These are phyloP conservation scores for Citrullus amarus DNA, from an alignment of 306 rosid genomes.

Conservation along the genomic window DNA sequence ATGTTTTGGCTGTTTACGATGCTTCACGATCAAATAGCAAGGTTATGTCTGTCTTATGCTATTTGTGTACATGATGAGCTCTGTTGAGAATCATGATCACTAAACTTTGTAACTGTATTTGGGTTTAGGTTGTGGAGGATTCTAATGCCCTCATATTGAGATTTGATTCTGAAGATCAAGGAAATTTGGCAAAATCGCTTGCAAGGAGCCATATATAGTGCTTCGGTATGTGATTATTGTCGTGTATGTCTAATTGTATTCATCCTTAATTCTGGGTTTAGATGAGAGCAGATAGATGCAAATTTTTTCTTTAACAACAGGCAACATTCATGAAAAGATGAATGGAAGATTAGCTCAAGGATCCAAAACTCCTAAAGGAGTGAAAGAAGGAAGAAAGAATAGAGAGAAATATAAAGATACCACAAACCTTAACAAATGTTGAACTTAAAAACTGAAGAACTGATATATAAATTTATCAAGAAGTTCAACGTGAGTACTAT, in stretches of 20 bases:
- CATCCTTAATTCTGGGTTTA: neutral
- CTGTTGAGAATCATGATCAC: neutral
- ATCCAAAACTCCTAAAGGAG: too few relatives aligned
- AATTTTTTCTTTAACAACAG: too few relatives aligned
- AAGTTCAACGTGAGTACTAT: too few relatives aligned
- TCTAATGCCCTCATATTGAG: conserved; percentile 61
- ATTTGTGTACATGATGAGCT: neutral
- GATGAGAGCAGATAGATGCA: neutral
- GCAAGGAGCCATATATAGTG: conserved; percentile 82
- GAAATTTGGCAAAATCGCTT: conserved; percentile 71
- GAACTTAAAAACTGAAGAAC: too few relatives aligned
- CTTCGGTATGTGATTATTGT: conserved; percentile 43
- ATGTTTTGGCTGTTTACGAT: conserved; percentile 64
- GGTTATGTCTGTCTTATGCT: conserved; percentile 29
- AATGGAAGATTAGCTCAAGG: too few relatives aligned
- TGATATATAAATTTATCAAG: too few relatives aligned
- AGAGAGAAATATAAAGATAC: too few relatives aligned
- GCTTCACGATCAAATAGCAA: conserved; percentile 41
- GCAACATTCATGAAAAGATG: too few relatives aligned
- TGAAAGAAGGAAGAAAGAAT: too few relatives aligned
- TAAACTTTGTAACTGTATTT: neutral
- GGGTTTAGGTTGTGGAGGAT: conserved; percentile 78
- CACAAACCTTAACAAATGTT: too few relatives aligned
- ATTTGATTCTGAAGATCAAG: conserved; percentile 63
- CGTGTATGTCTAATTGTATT: neutral